Base-by-base conservation (phyloP, 192 early-diverging fungal genomes). In the Gorgonomyces haynaldii region DNA sequence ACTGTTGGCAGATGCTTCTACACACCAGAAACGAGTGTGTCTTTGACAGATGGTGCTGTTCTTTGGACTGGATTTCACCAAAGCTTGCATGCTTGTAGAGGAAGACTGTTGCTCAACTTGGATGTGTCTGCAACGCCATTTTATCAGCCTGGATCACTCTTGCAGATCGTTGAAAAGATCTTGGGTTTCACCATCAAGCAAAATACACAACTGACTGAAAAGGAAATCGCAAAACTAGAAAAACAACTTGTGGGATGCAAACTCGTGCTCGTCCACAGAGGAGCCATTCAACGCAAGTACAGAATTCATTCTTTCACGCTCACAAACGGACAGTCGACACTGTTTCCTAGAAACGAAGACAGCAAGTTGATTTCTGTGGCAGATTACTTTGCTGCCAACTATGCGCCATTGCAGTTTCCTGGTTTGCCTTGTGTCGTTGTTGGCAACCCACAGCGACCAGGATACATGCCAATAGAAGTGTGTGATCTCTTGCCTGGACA, bases 11-110 rank as follows among this genome's bases (percentile, higher is more conserved):
- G 90, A 0, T 95, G 88, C 24, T 95, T 97, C 68, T 95, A 85
- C 54, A 95, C 88, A 0, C 76, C 82, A n/a, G 66, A 74, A 45
- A 24, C 69, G 13, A 57, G 67, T 1, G 60, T 63, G 10, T 15
- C 61, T 5, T 69, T 78, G 39, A 66, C 74, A 12, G 83, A 88
- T 38, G 89, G 91, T 12, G 73, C 82, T 17, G 86, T 92, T 69
- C 77, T 90, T 3, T 92, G 91, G 91, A 81, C 82, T 56, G 94
- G 94, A 12, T 89, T 85, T 57, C 91, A 89, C 51, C 88, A 92
- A 42, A 86, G 83, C 24, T 75, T 90, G 25, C 72, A 85, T 6
- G 88, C 90, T 4, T 69, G 83, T 19, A 27, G 55, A n/a, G 85
- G 85, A 58, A 65, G 62, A 35, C 56, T 78, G 55, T 44, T 78